phyloP scores from a whole-genome alignment of 2,329 filamentous ascomycete genomes.

The Pseudogymnoascus sp. region DNA sequence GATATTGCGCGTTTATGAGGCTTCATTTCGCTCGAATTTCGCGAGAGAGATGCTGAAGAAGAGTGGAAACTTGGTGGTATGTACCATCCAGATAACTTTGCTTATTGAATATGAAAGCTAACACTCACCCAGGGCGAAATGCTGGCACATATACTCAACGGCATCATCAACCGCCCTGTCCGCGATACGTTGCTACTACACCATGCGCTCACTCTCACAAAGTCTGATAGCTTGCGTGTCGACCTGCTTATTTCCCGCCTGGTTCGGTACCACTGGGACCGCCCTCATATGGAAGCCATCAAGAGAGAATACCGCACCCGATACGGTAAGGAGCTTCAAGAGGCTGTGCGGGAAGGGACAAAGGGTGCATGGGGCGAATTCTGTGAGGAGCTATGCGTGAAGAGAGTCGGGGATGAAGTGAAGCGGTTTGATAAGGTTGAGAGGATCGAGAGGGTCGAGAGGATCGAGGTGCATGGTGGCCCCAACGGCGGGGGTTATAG shows the following conservation, averaged over 20 bases:
- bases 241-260: conserved; percentile 83
- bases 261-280: conserved; percentile 88
- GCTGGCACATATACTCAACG: conserved; percentile 89
- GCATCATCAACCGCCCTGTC: conserved; percentile 89
- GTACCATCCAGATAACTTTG: conserved; percentile 31
- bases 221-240: conserved; percentile 57
- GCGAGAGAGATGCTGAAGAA: conserved; percentile 79
- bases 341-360: conserved; percentile 69
- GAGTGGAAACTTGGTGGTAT: conserved; percentile 84
- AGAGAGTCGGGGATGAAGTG: conserved; percentile 51
- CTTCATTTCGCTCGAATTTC: conserved; percentile 68
- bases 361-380: conserved; percentile 70
- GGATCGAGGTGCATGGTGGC: background rate
- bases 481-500: conserved; percentile 1
- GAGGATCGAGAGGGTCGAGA: background rate
- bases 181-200: conserved; percentile 85
- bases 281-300: conserved; percentile 67
- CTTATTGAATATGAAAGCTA: background rate
- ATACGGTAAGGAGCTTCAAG: conserved; percentile 65
- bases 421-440: conserved; percentile 36
- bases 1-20: conserved; percentile 68
- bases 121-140: conserved; percentile 65
- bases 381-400: conserved; percentile 60
- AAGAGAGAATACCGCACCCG: conserved; percentile 72
- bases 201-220: conserved; percentile 73